Base-by-base conservation (phyloP, 768 basidiomycete species). In the Termitomyces sp. region DNA sequence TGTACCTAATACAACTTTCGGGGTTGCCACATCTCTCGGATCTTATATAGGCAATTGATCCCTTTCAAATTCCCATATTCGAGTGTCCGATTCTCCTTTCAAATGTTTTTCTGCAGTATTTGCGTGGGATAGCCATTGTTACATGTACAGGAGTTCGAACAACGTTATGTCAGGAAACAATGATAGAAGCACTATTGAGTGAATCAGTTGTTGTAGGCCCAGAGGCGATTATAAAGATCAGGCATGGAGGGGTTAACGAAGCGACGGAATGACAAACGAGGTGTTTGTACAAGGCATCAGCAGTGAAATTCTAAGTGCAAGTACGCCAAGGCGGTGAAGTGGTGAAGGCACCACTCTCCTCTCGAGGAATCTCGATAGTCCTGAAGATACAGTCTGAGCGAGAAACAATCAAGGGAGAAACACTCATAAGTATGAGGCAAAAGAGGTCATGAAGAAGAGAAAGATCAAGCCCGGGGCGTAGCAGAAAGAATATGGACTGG, bases 381-480 rank as follows among this genome's bases (percentile, higher is more conserved):
- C 55, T 57, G 55, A 38, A 52, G 18, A 45, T 33, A 52, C 49
- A 61, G 22, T 18, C 55, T 57, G 55, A 38, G 55, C 55, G 35
- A 57, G 55, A 61, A 52, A 42, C 54, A 57, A 40, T 39, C 60
- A 61, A 61, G 60, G 32, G 55, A 56, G 40, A 52, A 57, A 45
- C 36, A 45, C 20, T 49, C 13, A 46, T 22, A 40, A 28, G n/a
- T 38, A 52, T 18, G 32, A 28, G 35, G 22, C 1, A 28, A 24
- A 44, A 33, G 33, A 24, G 13, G n/a, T n/a, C 36, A 4, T 18
- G 8, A 49, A 6, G 39, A 22, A 4, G 12, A 45, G 20, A 48
- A 20, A 42, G 28, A 45, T 57, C 28, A 61, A 45, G 32, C 55
- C 6, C 33, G n/a, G 20, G 54, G 54, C 16, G 40, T 28, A 28